A percentile compares a stretch with the other conserved stretches of the same genome.
Evolutionary conservation across 2,329 filamentous ascomycete genomes (phyloP).

Genomic region (Pseudocercospora fijiensis): DNA sequence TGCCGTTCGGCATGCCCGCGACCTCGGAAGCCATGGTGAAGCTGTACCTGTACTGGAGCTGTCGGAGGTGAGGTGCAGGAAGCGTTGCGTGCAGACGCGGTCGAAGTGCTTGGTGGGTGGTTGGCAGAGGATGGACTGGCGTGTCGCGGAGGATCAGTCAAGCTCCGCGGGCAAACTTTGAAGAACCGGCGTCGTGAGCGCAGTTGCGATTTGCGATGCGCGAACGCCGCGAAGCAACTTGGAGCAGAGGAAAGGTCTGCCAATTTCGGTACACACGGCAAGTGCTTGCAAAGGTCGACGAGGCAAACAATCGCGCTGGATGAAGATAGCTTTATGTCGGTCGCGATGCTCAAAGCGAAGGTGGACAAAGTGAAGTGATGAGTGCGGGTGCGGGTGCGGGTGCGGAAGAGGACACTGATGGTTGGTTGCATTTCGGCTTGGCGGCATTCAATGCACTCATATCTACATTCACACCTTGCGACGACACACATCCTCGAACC

Average conservation of each 20-base stretch:
- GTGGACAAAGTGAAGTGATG: background rate
- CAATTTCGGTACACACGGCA: background rate
- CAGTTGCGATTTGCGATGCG: background rate
- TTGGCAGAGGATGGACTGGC: background rate
- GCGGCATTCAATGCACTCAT: background rate
- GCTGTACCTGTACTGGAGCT: background rate
- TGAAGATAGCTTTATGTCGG: background rate
- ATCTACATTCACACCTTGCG: background rate
- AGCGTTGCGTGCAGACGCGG: background rate
- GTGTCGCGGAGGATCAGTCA: background rate
- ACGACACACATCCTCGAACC: background rate
- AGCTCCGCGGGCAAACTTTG: conserved; percentile 7
- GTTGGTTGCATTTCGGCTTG: background rate
- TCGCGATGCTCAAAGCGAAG: background rate
- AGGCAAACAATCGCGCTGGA: background rate
- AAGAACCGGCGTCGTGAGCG: background rate
- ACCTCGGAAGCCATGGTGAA: conserved; percentile 44
- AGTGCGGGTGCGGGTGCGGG: background rate
- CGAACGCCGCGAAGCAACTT: background rate
- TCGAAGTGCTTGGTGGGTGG: background rate
- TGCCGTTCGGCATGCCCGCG: conserved; percentile 49
- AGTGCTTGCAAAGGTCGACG: background rate
- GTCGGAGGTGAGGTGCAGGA: background rate
- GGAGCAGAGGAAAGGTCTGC: background rate
- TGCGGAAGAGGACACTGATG: background rate